These are phyloP conservation scores for Amanita pseudoporphyria DNA, from an alignment of 768 basidiomycete species.

Conservation along the genomic window DNA sequence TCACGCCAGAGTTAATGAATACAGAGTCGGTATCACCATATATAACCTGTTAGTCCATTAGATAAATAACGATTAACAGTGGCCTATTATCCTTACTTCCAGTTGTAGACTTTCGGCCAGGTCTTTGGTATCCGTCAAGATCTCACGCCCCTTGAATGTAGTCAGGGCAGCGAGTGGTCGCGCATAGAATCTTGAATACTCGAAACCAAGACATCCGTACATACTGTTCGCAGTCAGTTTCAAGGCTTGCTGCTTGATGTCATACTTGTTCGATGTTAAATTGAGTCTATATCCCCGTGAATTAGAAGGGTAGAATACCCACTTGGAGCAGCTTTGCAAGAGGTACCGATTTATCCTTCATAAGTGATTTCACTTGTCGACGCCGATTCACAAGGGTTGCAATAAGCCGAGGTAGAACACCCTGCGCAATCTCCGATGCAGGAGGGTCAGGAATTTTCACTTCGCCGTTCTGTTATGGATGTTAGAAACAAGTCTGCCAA, in stretches of 20 bases:
- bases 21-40: slow-evolving; percentile 99
- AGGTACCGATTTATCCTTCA: slow-evolving; percentile 78
- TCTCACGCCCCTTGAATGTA: slow-evolving; percentile 96
- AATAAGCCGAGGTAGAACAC: slow-evolving; percentile 94
- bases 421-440: slow-evolving; percentile 55
- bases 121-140: slow-evolving; percentile 87
- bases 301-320: slow-evolving; percentile 8
- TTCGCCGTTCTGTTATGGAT: slow-evolving; percentile 37
- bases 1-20: slow-evolving; percentile 94
- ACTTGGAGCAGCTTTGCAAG: slow-evolving; percentile 81
- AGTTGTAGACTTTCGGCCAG: slow-evolving; percentile 84
- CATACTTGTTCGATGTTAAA: slow-evolving; percentile 46
- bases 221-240: slow-evolving; percentile 99
- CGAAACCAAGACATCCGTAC: slow-evolving; percentile 99
- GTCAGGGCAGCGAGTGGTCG: slow-evolving; percentile 95
- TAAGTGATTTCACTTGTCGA: slow-evolving; percentile 81
- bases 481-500: background rate
- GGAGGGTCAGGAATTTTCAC: slow-evolving; percentile 92
- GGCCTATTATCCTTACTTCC: slow-evolving; percentile 50
- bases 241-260: slow-evolving; percentile 94
- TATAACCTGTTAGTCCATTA: slow-evolving; percentile 59
- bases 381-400: slow-evolving; percentile 91
- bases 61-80: background rate
- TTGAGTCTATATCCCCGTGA: background rate
- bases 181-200: slow-evolving; percentile 94